phyloP scores from a whole-genome alignment of 2,329 filamentous ascomycete genomes.

The Monosporascus sp. region DNA sequence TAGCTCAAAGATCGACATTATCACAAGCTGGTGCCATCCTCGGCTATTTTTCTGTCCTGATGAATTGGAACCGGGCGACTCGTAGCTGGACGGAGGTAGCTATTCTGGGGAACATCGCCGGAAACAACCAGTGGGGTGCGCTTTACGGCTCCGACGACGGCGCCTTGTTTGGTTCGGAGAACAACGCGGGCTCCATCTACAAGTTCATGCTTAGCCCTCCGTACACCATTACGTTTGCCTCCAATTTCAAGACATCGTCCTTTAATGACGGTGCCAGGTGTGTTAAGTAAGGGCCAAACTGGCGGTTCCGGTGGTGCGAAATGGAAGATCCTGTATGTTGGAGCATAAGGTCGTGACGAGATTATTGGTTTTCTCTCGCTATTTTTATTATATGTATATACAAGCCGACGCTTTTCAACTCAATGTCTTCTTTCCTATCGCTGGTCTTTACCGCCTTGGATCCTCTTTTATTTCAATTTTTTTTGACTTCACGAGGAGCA shows the following conservation, averaged over 20 bases:
- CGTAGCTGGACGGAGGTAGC: conserved; percentile 7
- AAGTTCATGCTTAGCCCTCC: conserved; percentile 4
- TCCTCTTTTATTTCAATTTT: too few relatives aligned
- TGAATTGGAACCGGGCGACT: conserved; percentile 7
- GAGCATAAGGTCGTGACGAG: too few relatives aligned
- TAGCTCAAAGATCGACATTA: neutral
- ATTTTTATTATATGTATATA: too few relatives aligned
- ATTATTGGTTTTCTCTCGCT: too few relatives aligned
- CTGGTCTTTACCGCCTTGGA: too few relatives aligned
- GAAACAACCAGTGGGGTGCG: conserved; percentile 6
- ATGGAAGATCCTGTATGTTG: too few relatives aligned
- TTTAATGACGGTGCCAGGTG: conserved; percentile 13
- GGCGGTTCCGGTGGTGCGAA: neutral
- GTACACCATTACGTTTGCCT: conserved; percentile 3
- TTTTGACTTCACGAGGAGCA: too few relatives aligned
- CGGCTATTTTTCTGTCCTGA: conserved; percentile 1
- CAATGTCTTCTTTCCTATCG: too few relatives aligned
- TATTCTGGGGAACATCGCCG: conserved; percentile 3
- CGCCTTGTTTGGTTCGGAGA: conserved; percentile 11
- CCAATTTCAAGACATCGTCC: conserved; percentile 5
- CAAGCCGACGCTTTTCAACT: too few relatives aligned
- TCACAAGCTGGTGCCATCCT: too few relatives aligned
- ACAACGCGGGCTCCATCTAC: conserved; percentile 11
- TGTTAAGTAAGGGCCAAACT: neutral
- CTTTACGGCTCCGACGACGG: conserved; percentile 14